Conservation (phyloP, 192 early-diverging fungal species). For the Kappamyces sp. region DNA sequence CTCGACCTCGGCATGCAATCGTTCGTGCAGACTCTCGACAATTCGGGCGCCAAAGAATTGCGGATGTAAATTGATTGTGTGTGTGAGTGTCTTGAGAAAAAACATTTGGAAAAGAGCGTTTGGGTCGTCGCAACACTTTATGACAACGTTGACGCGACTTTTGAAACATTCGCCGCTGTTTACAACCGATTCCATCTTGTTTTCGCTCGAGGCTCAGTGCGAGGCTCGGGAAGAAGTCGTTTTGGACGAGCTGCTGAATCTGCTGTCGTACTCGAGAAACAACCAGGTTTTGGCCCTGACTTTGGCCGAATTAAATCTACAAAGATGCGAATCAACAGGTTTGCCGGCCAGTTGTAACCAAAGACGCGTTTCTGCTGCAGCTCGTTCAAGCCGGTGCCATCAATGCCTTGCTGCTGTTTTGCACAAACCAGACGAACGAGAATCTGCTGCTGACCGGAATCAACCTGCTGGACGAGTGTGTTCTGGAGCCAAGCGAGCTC, state of each 20-base stretch:
- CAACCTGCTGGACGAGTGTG: conserved; percentile 1
- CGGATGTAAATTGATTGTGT: conserved; percentile 92
- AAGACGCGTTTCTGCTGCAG: background rate
- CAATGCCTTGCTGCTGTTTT: conserved; percentile 2
- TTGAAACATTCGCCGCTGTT: background rate
- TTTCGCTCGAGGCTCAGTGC: background rate
- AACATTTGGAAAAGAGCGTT: background rate
- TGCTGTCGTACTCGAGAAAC: conserved; percentile 1
- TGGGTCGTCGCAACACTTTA: background rate
- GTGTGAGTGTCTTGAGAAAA: conserved; percentile 66
- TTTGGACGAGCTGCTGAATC: background rate
- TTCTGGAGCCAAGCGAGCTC: background rate
- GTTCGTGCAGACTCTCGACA: conserved; percentile 70
- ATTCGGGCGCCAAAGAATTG: conserved; percentile 69
- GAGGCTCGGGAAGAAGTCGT: background rate
- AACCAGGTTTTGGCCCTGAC: background rate
- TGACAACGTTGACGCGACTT: background rate
- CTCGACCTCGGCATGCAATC: conserved; percentile 91
- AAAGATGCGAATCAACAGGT: background rate
- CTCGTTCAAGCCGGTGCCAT: conserved; percentile 1
- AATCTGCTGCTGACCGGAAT: background rate
- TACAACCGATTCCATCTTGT: background rate
- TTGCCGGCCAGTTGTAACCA: background rate
- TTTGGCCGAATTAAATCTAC: background rate
- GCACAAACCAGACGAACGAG: background rate